Base-by-base conservation (phyloP, 1,284 basidiomycete genomes). In the Caloboletus inedulis region DNA sequence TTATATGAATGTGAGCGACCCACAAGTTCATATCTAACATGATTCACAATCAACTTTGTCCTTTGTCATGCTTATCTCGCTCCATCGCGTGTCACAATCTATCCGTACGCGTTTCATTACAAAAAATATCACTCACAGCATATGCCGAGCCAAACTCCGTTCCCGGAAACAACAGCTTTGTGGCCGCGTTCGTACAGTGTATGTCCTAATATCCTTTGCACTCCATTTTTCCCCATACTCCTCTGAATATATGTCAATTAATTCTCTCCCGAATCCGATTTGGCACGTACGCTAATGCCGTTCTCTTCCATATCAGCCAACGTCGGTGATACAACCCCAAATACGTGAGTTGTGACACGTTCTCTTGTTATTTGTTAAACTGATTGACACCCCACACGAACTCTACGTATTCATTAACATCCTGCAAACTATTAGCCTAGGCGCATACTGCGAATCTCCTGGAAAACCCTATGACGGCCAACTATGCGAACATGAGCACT, bases 141-240 rank as follows among this genome's bases (percentile, higher is more conserved):
- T 77, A 73, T 53, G 74, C 82, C 1, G 84, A 90, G 61, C 87
- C 87, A 0, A 59, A 73, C 53, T 59, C 79, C 0, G 76, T 82
- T 74, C 88, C 89, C 0, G 88, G 89, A 40, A 85, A 84, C 60
- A 77, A 74, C 30, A 78, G 78, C 1, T 90, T 89, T 59, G 75
- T 90, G 16, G 87, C 88, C n/a, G 88, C 85, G 0, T 89, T 90
- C 62, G 74, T 81, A 13, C 87, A 90, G 72, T 77, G 86, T 85
- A 64, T 55, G 74, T 62, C 36, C 51, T 43, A 14, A 18, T 16
- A 27, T 53, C 54, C 23, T 21, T 51, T 52, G 48, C 43, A 43
- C 19, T 23, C 35, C 6, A n/a, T 34, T 16, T 21, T 33, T 40
- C 34, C 12, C 27, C 30, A 21, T 25, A 1, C 14, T 12, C 18